Evolutionary conservation across 805 yeast genomes (phyloP).

Genomic region (Cyberlindnera petersonii): DNA sequence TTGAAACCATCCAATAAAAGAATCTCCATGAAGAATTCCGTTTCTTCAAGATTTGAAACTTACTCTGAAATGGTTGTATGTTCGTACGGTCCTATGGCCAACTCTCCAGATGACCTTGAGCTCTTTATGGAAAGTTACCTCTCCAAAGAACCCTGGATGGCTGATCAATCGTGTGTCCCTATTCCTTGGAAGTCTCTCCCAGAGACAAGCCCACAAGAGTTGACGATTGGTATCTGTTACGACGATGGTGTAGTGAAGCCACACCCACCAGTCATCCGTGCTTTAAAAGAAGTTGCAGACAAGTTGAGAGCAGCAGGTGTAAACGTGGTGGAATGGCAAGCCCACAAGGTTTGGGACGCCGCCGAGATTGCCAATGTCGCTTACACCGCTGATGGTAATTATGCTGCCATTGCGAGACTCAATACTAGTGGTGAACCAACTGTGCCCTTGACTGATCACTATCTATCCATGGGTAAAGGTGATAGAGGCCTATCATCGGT

Average conservation of each 20-base stretch:
- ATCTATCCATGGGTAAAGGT: conserved; percentile 56
- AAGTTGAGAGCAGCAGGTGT: conserved; percentile 58
- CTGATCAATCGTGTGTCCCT: conserved; percentile 34
- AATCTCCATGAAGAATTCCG: conserved; percentile 32
- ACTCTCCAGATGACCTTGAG: conserved; percentile 63
- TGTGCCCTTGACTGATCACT: conserved; percentile 58
- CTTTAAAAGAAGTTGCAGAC: conserved; percentile 47
- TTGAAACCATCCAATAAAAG: conserved; percentile 59
- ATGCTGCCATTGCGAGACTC: conserved; percentile 47
- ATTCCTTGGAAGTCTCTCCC: conserved; percentile 39
- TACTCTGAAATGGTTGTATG: conserved; percentile 54
- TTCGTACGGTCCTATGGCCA: conserved; percentile 66
- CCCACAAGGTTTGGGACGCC: conserved; percentile 55
- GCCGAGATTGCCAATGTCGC: conserved; percentile 51
- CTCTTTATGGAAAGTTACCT: conserved; percentile 57
- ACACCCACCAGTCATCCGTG: conserved; percentile 61
- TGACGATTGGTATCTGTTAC: conserved; percentile 59
- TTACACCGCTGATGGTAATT: conserved; percentile 68
- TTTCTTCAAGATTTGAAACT: conserved; percentile 14
- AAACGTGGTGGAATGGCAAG: conserved; percentile 50
- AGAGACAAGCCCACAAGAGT: conserved; percentile 34
- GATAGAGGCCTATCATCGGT: conserved; percentile 40
- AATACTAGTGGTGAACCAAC: conserved; percentile 67
- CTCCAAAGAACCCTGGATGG: conserved; percentile 52
- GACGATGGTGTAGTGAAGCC: conserved; percentile 67